Percentiles rank a stretch among this genome's conserved stretches.
Evolutionary conservation across 192 early-diverging fungal genomes (phyloP).

Genomic region (Cetraspora pellucida): DNA sequence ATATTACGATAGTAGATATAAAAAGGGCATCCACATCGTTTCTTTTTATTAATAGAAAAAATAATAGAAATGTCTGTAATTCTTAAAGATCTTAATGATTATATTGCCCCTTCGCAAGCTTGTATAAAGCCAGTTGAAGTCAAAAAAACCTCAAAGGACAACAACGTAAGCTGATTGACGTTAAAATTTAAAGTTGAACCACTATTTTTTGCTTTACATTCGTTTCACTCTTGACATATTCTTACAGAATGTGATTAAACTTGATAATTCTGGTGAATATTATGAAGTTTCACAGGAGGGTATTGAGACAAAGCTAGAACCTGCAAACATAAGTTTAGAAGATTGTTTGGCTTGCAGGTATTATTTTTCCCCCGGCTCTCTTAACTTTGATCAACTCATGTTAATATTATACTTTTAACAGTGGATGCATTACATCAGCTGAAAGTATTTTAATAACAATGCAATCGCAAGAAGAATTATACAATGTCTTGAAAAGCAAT

Average conservation of each 20-base stretch:
- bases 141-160: slow-evolving; percentile 56
- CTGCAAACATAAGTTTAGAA: slow-evolving; percentile 86
- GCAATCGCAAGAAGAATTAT: slow-evolving; percentile 92
- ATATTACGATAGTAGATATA: too few species aligned
- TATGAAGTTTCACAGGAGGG: slow-evolving; percentile 92
- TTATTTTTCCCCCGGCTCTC: background rate
- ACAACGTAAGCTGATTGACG: slow-evolving; percentile 43
- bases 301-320: slow-evolving; percentile 77
- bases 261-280: slow-evolving; percentile 77
- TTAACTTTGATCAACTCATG: background rate
- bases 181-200: background rate
- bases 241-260: slow-evolving; percentile 65
- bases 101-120: slow-evolving; percentile 93
- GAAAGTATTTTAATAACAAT: slow-evolving; percentile 91
- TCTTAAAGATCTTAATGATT: slow-evolving; percentile 96
- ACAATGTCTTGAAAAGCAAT: slow-evolving; percentile 66
- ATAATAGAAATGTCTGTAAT: slow-evolving; percentile 55
- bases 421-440: slow-evolving; percentile 97
- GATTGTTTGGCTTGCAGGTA: slow-evolving; percentile 98
- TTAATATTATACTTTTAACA: slow-evolving; percentile 35
- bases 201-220: background rate
- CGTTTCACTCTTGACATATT: background rate
- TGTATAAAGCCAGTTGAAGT: slow-evolving; percentile 95
- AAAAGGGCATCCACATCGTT: too few species aligned
- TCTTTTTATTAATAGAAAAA: too few species aligned